Conservation (phyloP, 805 yeast genomes). For the Candida taoyuanica region DNA sequence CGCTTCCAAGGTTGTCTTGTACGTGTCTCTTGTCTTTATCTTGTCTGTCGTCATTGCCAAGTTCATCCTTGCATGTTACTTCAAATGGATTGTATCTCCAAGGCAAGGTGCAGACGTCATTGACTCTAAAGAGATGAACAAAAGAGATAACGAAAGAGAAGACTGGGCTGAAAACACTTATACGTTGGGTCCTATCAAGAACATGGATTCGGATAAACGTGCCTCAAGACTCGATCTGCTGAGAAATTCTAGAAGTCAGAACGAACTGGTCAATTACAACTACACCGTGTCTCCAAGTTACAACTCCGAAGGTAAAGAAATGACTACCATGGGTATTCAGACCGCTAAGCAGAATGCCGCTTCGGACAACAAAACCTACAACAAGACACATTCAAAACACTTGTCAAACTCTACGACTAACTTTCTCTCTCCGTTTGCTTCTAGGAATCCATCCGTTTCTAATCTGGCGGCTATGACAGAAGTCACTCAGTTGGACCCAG, state of each 20-base stretch:
- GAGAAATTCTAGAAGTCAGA: slow-evolving; percentile 32
- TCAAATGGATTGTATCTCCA: slow-evolving; percentile 76
- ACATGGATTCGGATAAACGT: slow-evolving; percentile 32
- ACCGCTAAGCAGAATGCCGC: slow-evolving; percentile 31
- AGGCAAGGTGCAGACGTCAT: slow-evolving; percentile 74
- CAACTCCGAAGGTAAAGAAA: slow-evolving; percentile 25
- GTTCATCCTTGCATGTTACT: slow-evolving; percentile 83
- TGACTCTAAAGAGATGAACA: slow-evolving; percentile 54
- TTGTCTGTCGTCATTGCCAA: slow-evolving; percentile 72
- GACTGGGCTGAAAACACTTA: slow-evolving; percentile 75
- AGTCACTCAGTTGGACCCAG: slow-evolving; percentile 49
- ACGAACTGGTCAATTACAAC: slow-evolving; percentile 18
- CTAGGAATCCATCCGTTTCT: slow-evolving; percentile 24
- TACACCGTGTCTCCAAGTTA: slow-evolving; percentile 6
- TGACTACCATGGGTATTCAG: slow-evolving; percentile 64
- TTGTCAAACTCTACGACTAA: slow-evolving; percentile 11
- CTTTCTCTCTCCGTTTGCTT: slow-evolving; percentile 19
- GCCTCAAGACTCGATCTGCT: slow-evolving; percentile 31
- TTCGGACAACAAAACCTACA: slow-evolving; percentile 8
- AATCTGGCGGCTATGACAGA: slow-evolving; percentile 22
- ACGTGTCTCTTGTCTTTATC: slow-evolving; percentile 78
- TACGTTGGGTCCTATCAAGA: slow-evolving; percentile 43
- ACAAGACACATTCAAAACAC: slow-evolving; percentile 9
- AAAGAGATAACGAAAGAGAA: slow-evolving; percentile 67
- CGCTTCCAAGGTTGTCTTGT: slow-evolving; percentile 80